Evolutionary conservation across 148 eudicot species (phyloP).

Genomic region (Cornus florida): DNA sequence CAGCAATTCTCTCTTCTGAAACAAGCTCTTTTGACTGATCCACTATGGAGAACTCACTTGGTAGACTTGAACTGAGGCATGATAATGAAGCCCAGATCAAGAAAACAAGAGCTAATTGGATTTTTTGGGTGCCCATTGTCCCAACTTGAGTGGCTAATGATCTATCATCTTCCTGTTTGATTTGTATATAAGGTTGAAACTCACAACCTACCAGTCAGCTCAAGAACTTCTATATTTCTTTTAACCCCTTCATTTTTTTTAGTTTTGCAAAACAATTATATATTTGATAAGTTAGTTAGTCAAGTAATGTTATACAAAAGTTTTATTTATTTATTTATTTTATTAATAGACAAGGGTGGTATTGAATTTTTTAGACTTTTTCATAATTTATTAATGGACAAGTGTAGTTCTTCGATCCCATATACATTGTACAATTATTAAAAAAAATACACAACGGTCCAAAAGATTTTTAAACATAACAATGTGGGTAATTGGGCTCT

Average conservation of each 20-base stretch:
- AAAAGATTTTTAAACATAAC: no score
- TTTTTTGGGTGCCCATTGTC: conserved; percentile 23
- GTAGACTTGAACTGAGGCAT: conserved; percentile 20
- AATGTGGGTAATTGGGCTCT: no score
- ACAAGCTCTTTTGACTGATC: conserved; percentile 23
- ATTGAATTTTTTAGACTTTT: no score
- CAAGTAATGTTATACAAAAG: not conserved
- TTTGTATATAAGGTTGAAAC: conserved; percentile 19
- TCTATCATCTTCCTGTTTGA: conserved; percentile 6
- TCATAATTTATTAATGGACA: no score
- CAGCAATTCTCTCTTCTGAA: conserved; percentile 33
- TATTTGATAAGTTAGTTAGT: not conserved
- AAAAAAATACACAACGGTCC: no score
- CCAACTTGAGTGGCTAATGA: conserved; percentile 12
- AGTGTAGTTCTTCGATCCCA: no score
- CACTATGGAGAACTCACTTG: conserved; percentile 44
- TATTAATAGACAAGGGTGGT: no score
- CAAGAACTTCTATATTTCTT: not conserved
- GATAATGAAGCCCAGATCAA: conserved; percentile 23
- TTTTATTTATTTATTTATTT: no score
- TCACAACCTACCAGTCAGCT: conserved; percentile 30
- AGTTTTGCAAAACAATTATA: not conserved
- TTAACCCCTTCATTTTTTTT: not conserved
- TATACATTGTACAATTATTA: no score
- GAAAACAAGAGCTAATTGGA: conserved; percentile 23